Percentiles rank a stretch among this genome's conserved stretches.
These are phyloP conservation scores for Cucumis sativus DNA, from an alignment of 306 rosid species.

Conservation along the genomic window Cucumber_9930_V3 NC_026659.2:28949001-28949500, in stretches of 20 bases:
- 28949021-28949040: too few relatives aligned
- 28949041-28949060: neutral
- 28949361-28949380: neutral
- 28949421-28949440: too few relatives aligned
- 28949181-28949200: neutral
- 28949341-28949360: neutral
- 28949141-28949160: neutral
- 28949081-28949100: too few relatives aligned
- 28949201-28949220: neutral
- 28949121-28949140: neutral
- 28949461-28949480: too few relatives aligned
- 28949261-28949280: neutral
- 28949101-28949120: neutral
- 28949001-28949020: too few relatives aligned
- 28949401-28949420: too few relatives aligned
- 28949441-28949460: too few relatives aligned
- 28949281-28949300: neutral
- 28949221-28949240: too few relatives aligned
- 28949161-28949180: neutral
- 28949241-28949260: too few relatives aligned
- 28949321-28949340: constrained; percentile 6
- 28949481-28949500: neutral
- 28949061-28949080: neutral
- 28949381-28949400: neutral
- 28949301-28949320: constrained; percentile 7